Evolutionary conservation across 305 asterid species (phyloP).

Genomic region (Solanum hybrid): DNA sequence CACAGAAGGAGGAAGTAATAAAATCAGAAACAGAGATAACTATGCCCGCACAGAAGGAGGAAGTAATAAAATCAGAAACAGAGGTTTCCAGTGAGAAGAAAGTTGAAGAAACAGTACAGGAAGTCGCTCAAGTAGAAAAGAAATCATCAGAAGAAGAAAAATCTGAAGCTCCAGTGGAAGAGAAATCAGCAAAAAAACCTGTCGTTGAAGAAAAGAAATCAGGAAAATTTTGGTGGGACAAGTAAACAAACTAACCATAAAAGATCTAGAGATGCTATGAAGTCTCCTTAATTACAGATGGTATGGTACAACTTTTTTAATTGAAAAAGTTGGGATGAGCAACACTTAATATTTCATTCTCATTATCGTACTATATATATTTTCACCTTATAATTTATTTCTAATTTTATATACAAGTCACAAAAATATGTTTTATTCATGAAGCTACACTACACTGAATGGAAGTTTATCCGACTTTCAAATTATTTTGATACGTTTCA

Average conservation of each 20-base stretch:
- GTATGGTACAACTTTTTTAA: not conserved
- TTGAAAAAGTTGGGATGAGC: not conserved
- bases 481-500: not conserved
- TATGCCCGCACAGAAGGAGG: not conserved
- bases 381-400: not conserved
- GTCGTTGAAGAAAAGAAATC: not conserved
- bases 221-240: constrained; percentile 6
- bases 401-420: not conserved
- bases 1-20: not conserved
- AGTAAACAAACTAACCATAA: not conserved
- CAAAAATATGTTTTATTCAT: not conserved
- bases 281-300: not conserved
- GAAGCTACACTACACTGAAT: not conserved
- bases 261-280: not conserved
- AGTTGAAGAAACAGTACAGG: not conserved
- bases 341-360: not conserved
- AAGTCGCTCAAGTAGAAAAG: not conserved
- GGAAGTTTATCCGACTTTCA: not conserved
- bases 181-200: not conserved
- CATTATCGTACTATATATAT: not conserved
- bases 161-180: not conserved
- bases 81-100: not conserved
- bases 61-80: not conserved
- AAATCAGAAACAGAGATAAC: not conserved
- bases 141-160: not conserved